Evolutionary conservation across 1,139 yeast species (phyloP).

Genomic region (Candida smagusa): DNA sequence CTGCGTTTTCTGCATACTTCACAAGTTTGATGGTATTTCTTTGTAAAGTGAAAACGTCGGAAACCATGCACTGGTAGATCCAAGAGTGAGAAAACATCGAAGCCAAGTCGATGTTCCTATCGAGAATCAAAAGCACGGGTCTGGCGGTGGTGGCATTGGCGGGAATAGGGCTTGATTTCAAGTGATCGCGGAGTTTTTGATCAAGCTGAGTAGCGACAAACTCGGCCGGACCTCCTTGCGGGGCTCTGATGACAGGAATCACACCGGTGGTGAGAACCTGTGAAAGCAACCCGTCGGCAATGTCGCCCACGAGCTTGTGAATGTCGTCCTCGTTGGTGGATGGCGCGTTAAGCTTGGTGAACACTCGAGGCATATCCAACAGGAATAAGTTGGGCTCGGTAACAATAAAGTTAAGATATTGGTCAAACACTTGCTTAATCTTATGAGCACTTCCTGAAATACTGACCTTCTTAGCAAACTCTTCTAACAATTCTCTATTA

Average conservation of each 20-base stretch:
- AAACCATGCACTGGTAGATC: conserved; percentile 95
- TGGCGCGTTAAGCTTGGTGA: conserved; percentile 68
- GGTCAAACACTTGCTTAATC: conserved; percentile 88
- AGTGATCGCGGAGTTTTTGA: conserved; percentile 76
- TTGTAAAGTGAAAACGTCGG: conserved; percentile 80
- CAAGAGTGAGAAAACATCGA: conserved; percentile 97
- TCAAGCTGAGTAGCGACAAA: conserved; percentile 86
- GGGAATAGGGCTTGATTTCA: conserved; percentile 36
- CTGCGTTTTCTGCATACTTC: conserved; percentile 35
- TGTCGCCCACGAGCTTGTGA: conserved; percentile 60
- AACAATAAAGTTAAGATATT: conserved; percentile 85
- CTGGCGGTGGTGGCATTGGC: conserved; percentile 25
- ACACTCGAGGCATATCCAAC: conserved; percentile 64
- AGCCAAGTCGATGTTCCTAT: conserved; percentile 84
- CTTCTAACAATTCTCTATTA: conserved; percentile 76
- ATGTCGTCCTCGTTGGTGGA: conserved; percentile 72
- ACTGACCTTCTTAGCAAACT: conserved; percentile 82
- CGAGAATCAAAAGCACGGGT: conserved; percentile 77
- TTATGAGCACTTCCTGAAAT: conserved; percentile 62
- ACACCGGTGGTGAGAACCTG: conserved; percentile 72
- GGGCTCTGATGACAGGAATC: conserved; percentile 88
- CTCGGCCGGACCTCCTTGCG: conserved; percentile 94
- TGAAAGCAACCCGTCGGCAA: conserved; percentile 80
- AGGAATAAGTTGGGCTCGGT: conserved; percentile 91
- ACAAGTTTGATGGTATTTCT: conserved; percentile 63